These are phyloP conservation scores for Murraya koenigii DNA, from an alignment of 345 rosid species.

Conservation along the genomic window DNA sequence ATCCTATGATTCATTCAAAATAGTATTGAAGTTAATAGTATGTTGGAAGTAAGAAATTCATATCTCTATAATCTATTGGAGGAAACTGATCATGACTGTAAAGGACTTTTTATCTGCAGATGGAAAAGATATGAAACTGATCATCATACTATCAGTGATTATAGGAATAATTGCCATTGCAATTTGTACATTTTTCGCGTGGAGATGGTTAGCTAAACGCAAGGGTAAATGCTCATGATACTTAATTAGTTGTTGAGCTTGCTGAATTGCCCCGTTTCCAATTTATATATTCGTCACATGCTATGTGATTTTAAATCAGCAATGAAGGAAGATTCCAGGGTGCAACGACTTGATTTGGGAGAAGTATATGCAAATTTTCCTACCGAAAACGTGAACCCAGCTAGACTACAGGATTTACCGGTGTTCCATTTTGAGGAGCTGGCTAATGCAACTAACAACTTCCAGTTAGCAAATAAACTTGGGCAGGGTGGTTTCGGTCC, in stretches of 20 bases:
- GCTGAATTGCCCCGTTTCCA: neutral
- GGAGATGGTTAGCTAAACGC: constrained; percentile 16
- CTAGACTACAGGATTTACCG: constrained; percentile 22
- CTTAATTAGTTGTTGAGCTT: too few species aligned
- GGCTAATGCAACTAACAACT: constrained; percentile 7
- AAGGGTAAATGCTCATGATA: constrained; percentile 12
- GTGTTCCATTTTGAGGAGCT: constrained; percentile 39
- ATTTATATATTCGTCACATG: neutral
- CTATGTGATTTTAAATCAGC: neutral
- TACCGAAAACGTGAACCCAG: neutral
- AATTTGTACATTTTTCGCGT: constrained; percentile 4
- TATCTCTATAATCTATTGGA: too few species aligned
- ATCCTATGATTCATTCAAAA: neutral
- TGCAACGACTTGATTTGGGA: neutral
- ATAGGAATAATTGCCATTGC: constrained; percentile 14
- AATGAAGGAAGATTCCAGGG: neutral
- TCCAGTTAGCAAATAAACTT: constrained; percentile 31
- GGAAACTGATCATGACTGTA: neutral
- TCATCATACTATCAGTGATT: neutral
- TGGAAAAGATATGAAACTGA: neutral
- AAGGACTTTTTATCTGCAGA: neutral
- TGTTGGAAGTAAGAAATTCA: neutral
- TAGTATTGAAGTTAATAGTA: neutral
- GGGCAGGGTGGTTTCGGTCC: constrained; percentile 29
- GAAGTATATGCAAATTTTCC: neutral